Evolutionary conservation across 192 early-diverging fungal genomes (phyloP).

Genomic region (Mortierella alpina): DNA sequence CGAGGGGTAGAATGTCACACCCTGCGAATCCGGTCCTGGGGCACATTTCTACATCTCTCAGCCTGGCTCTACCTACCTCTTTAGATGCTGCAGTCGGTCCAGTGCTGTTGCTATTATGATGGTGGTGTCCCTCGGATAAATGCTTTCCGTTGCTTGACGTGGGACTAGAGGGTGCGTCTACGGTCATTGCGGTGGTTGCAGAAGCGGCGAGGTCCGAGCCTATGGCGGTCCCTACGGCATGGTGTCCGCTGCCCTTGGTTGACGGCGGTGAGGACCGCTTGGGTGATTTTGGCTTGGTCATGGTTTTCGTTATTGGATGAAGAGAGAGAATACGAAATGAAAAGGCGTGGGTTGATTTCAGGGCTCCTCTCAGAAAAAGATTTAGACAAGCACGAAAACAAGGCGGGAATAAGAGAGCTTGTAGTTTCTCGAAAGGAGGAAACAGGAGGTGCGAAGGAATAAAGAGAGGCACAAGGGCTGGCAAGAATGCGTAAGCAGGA

Average conservation of each 20-base stretch:
- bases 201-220: neutral
- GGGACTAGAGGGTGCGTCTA: neutral
- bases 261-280: conserved; percentile 38
- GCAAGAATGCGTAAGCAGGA: neutral
- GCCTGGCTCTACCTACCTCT: conserved; percentile 13
- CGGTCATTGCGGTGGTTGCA: neutral
- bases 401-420: neutral
- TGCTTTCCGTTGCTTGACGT: conserved; percentile 14
- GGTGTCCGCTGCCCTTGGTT: neutral
- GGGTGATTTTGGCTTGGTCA: conserved; percentile 40
- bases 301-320: neutral
- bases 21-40: neutral
- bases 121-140: neutral
- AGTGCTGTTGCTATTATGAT: conserved; percentile 2
- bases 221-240: neutral
- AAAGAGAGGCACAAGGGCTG: neutral
- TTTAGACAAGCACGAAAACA: conserved; percentile 3
- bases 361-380: neutral
- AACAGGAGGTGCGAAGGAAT: neutral
- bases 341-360: neutral
- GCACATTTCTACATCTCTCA: neutral
- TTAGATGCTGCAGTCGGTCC: conserved; percentile 25
- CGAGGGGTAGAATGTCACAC: too few species aligned
- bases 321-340: neutral
- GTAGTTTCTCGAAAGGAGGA: too few species aligned